Conservation (phyloP, 257 asterid species). For the Solanum chmielewskii region DNA sequence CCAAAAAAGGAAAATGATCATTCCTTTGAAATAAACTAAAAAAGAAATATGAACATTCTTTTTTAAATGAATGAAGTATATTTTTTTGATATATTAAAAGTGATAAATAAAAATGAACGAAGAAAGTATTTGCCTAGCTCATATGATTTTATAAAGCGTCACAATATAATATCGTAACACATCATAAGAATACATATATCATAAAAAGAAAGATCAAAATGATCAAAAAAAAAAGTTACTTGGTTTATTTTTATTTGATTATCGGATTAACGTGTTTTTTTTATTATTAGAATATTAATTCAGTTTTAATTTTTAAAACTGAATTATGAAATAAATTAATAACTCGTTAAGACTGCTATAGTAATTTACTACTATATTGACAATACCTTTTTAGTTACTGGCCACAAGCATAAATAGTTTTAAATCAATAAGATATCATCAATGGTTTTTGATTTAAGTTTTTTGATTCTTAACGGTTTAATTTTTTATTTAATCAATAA, state of each 20-base stretch:
- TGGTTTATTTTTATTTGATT: not conserved
- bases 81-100: too few species aligned
- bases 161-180: not conserved
- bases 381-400: not conserved
- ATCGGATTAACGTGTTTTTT: too few species aligned
- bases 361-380: not conserved
- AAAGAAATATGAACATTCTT: too few species aligned
- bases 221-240: not conserved
- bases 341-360: not conserved
- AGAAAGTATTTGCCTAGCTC: not conserved
- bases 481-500: too few species aligned
- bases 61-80: too few species aligned
- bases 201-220: not conserved
- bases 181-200: not conserved
- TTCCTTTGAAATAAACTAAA: too few species aligned
- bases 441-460: too few species aligned
- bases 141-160: not conserved
- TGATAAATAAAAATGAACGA: not conserved
- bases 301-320: not conserved
- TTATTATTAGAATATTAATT: too few species aligned
- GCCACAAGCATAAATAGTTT: not conserved
- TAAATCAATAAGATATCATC: not conserved
- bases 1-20: fast-evolving
- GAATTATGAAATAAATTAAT: too few species aligned
- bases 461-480: too few species aligned